These are phyloP conservation scores for Globisporangium alternatum DNA, from an alignment of 352 stramenopile species.

Conservation along the genomic window DNA sequence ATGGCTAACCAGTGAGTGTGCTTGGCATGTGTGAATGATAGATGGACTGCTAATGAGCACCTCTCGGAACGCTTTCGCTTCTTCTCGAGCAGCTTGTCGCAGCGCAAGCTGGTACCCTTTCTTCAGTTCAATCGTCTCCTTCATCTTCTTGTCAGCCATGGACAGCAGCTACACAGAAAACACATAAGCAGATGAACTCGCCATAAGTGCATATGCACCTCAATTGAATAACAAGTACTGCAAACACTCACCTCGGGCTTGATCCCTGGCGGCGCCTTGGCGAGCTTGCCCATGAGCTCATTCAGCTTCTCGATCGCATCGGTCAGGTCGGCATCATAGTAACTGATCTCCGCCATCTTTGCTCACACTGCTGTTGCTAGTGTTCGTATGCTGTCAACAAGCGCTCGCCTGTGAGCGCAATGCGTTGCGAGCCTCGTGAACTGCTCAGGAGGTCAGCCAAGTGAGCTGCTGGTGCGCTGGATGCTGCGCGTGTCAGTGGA, in stretches of 20 bases:
- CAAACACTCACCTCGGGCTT: conserved; percentile 50
- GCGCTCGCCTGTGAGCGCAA: background rate
- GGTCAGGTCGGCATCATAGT: conserved; percentile 84
- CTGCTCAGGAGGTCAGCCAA: background rate
- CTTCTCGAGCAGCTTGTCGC: conserved; percentile 67
- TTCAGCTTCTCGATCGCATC: conserved; percentile 84
- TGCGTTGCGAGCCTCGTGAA: background rate
- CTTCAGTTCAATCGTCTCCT: conserved; percentile 80
- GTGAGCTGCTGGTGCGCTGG: background rate
- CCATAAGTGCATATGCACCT: background rate
- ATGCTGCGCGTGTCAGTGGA: background rate
- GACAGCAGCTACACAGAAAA: conserved; percentile 46
- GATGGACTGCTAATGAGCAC: conserved; percentile 21
- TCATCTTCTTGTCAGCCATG: conserved; percentile 81
- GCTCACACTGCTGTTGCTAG: background rate
- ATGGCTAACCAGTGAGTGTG: background rate
- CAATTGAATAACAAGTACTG: background rate
- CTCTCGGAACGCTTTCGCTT: conserved; percentile 66
- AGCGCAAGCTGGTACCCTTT: conserved; percentile 84
- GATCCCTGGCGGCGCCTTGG: conserved; percentile 69
- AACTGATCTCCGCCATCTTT: conserved; percentile 82
- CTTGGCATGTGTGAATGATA: background rate
- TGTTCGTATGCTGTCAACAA: background rate
- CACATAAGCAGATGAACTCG: background rate
- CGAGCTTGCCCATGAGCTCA: conserved; percentile 80